phyloP scores from a whole-genome alignment of 2,329 filamentous ascomycete species.

The Emergomyces pasteurianus region DNA sequence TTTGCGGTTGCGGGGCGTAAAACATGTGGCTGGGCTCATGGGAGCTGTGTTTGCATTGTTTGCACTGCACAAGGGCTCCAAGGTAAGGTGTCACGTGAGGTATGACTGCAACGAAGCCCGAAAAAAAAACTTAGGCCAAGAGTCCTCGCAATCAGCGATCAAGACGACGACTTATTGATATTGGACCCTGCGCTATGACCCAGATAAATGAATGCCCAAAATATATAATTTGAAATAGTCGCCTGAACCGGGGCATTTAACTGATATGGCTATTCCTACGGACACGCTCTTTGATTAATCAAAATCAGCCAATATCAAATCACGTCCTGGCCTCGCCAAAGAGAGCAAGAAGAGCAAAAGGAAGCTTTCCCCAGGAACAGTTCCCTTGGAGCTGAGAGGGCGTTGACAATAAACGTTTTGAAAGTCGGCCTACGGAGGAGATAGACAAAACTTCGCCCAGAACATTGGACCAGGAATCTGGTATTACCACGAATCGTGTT shows the following conservation, averaged over 20 bases:
- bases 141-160: neutral
- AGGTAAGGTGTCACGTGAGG: neutral
- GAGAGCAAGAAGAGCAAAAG: neutral
- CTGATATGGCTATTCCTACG: neutral
- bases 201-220: too few relatives aligned
- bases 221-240: neutral
- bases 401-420: neutral
- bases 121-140: neutral
- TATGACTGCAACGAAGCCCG: too few relatives aligned
- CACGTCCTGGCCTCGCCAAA: neutral
- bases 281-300: neutral
- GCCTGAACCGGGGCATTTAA: neutral
- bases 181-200: neutral
- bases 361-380: neutral
- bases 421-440: neutral
- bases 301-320: neutral
- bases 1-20: constrained; percentile 9
- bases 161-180: neutral
- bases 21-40: constrained; percentile 32
- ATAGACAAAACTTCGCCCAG: too few relatives aligned
- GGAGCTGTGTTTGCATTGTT: constrained; percentile 19
- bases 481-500: neutral
- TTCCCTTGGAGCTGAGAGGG: neutral
- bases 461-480: neutral
- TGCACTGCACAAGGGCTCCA: too few relatives aligned